Evolutionary conservation across 257 asterid species (phyloP).

Genomic region (Forsythia viridissima): DNA sequence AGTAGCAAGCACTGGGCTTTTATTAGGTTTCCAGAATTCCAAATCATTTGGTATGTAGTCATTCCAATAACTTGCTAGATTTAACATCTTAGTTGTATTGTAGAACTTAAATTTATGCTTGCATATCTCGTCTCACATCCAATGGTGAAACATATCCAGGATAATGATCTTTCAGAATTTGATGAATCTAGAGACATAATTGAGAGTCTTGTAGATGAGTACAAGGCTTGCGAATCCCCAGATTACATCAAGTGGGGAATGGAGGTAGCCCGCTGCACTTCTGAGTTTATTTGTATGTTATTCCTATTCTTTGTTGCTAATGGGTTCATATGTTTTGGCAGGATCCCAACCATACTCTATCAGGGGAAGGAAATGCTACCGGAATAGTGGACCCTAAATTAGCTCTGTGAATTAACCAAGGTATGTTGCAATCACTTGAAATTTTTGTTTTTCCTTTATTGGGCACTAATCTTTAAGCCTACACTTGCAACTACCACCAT

Average conservation of each 20-base stretch:
- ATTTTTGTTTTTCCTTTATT: conserved; percentile 14
- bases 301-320: background rate
- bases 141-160: conserved; percentile 49
- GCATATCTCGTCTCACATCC: background rate
- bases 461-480: background rate
- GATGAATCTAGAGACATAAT: conserved; percentile 98
- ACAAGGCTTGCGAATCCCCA: conserved; percentile 99
- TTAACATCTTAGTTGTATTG: background rate
- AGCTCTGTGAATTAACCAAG: conserved; percentile 38
- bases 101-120: background rate
- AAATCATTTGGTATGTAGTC: background rate
- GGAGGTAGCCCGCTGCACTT: conserved; percentile 57
- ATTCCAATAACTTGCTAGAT: background rate
- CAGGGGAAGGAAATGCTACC: conserved; percentile 82
- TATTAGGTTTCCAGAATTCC: background rate
- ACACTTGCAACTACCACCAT: background rate
- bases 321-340: conserved; percentile 26
- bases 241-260: conserved; percentile 99
- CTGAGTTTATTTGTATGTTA: background rate
- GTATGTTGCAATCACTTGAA: conserved; percentile 11
- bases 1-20: background rate
- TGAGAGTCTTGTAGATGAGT: conserved; percentile 94
- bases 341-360: conserved; percentile 77
- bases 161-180: conserved; percentile 96
- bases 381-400: conserved; percentile 74